A percentile compares a stretch with the other conserved stretches of the same genome.
These are phyloP conservation scores for Podospora pseudoanserina DNA, from an alignment of 495 filamentous ascomycete species.

Conservation along the genomic window DNA sequence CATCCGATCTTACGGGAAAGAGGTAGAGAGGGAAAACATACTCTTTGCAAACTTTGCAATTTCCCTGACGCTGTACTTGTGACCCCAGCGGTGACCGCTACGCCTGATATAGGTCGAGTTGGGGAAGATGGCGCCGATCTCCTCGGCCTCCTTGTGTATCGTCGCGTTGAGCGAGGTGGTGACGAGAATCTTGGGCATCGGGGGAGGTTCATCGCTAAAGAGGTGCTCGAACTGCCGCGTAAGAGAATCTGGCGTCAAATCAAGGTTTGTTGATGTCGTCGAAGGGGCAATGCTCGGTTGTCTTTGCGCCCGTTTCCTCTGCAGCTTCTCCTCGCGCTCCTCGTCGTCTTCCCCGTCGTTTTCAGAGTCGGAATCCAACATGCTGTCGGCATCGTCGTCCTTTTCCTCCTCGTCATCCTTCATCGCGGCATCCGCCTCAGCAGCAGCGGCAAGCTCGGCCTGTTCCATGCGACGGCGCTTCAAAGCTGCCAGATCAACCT, in stretches of 20 bases:
- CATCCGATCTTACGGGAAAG: background rate
- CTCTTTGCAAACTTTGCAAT: conserved; percentile 78
- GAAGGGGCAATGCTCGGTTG: conserved; percentile 53
- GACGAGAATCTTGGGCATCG: conserved; percentile 74
- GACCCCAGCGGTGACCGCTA: conserved; percentile 68
- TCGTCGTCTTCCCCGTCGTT: conserved; percentile 20
- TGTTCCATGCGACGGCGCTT: conserved; percentile 68
- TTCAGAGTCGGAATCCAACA: conserved; percentile 24
- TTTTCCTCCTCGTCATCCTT: conserved; percentile 44
- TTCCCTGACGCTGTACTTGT: conserved; percentile 86
- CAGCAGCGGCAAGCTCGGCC: conserved; percentile 50
- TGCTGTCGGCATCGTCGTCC: conserved; percentile 40
- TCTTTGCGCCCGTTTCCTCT: conserved; percentile 53
- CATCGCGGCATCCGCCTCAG: conserved; percentile 43
- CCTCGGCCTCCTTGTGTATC: conserved; percentile 73
- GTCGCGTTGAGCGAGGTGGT: conserved; percentile 84
- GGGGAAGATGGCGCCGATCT: conserved; percentile 77
- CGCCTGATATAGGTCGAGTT: conserved; percentile 82
- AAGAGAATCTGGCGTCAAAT: conserved; percentile 65
- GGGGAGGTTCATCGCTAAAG: conserved; percentile 60
- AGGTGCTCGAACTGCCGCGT: conserved; percentile 76
- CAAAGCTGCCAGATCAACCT: conserved; percentile 72
- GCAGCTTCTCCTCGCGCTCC: conserved; percentile 31
- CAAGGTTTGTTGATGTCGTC: conserved; percentile 66
- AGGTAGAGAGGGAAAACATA: background rate